Base-by-base conservation (phyloP, 2,329 filamentous ascomycete genomes). In the Epichloe sylvatica region DNA sequence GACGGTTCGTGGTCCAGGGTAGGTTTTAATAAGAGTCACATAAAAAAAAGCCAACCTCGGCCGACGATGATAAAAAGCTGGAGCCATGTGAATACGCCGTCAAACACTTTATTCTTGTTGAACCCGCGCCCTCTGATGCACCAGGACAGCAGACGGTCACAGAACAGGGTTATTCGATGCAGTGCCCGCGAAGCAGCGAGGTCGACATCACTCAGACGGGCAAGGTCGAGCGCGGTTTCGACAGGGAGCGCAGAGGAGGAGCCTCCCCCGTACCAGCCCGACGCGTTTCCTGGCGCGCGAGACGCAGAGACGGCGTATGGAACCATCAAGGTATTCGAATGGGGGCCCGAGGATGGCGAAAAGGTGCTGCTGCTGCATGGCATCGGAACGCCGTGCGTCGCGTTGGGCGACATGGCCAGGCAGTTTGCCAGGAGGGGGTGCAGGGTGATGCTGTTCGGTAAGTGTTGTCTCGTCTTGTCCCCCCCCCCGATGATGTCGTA, bases 351-450 rank as follows among this genome's bases (percentile, higher is more conserved):
- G 51, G 68, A 75, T 36, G 86, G 86, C 1, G 74, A 79, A 30
- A 88, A 82, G 59, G 80, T 91, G 1, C 67, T 94, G 13, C 68
- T 94, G 25, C 67, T 94, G 15, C 88, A 91, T 63, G 88, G 88
- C 5, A 90, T 92, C 58, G 85, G 80, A 46, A 92, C 86, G 5
- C 87, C 88, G 0, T 81, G 80, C 53, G 70, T 90, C 45, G 75
- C 84, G 0, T 67, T 91, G 17, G 80, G 79, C 2, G 73, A 77
- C 40, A 62, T 92, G 36, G 84, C 83, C 13, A 71, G 79, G 60
- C 76, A 73, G 47, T 71, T 94, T 47, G 84, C 77, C 1, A 67
- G 69, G 6, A 73, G 71, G 50, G 84, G 86, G 1, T 89, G 77
- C 62, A 74, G 87, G 53, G 86, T 94, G 2, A 83, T 94, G 76